A percentile compares a stretch with the other conserved stretches of the same genome.
Evolutionary conservation across 352 stramenopile genomes (phyloP).

Genomic region (Globisporangium yorkense): DNA sequence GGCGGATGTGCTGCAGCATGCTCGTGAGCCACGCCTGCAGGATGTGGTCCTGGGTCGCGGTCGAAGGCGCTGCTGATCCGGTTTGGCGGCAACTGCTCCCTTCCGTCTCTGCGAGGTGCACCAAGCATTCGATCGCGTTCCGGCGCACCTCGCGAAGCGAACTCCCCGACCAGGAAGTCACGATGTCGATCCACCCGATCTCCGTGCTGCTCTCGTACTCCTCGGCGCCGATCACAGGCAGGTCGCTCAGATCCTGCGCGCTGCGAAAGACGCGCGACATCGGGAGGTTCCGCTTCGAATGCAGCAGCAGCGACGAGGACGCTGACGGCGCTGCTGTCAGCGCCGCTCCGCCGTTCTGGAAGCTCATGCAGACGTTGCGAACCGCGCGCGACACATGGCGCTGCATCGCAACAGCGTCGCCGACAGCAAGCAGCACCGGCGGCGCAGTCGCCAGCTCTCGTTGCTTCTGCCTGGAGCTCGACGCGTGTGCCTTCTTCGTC

Average conservation of each 20-base stretch:
- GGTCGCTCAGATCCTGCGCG: conserved; percentile 51
- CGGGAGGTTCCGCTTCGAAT: conserved; percentile 50
- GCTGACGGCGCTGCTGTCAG: conserved; percentile 38
- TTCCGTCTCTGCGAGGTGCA: conserved; percentile 48
- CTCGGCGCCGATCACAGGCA: conserved; percentile 64
- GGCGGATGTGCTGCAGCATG: conserved; percentile 66
- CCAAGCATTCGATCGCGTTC: conserved; percentile 65
- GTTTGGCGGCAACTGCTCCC: background rate
- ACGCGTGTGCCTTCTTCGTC: background rate
- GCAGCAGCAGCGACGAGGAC: conserved; percentile 31
- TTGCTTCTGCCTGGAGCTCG: background rate
- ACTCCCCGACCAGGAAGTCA: conserved; percentile 68
- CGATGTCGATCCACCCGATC: conserved; percentile 78
- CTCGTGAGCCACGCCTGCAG: conserved; percentile 74
- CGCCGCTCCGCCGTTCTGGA: conserved; percentile 36
- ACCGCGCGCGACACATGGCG: conserved; percentile 32
- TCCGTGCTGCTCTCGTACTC: conserved; percentile 73
- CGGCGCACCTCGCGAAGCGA: conserved; percentile 40
- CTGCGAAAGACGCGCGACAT: conserved; percentile 65
- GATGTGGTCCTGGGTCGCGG: conserved; percentile 38
- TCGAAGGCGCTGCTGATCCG: background rate
- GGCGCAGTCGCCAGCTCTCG: background rate
- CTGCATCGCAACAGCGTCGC: conserved; percentile 16
- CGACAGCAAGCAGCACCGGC: background rate
- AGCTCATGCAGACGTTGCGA: conserved; percentile 58